Percentiles rank a stretch among this genome's conserved stretches.
These are phyloP conservation scores for Sporothrix globosa DNA, from an alignment of 2,329 filamentous ascomycete genomes.

Conservation along the genomic window DNA sequence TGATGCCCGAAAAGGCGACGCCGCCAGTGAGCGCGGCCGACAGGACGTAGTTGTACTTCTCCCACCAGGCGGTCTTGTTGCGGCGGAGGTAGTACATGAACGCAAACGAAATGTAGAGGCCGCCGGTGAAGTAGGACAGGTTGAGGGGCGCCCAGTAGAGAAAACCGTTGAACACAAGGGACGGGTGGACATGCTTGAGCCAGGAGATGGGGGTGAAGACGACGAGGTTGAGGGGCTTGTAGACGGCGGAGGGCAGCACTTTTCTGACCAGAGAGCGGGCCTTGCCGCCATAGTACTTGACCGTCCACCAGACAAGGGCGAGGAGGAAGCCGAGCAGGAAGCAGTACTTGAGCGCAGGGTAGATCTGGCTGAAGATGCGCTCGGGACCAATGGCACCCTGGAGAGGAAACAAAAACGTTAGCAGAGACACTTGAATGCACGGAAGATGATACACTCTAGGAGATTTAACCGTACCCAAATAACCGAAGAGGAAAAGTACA, in stretches of 20 bases:
- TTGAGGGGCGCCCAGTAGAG: slow-evolving; percentile 48
- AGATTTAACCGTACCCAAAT: slow-evolving; percentile 49
- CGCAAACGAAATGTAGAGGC: slow-evolving; percentile 50
- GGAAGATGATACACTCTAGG: no score
- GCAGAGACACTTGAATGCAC: background rate
- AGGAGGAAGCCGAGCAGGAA: slow-evolving; percentile 55
- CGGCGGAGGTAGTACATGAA: slow-evolving; percentile 39
- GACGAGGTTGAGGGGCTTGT: background rate
- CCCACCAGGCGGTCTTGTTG: slow-evolving; percentile 36
- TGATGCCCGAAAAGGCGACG: slow-evolving; percentile 42
- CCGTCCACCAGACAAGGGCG: slow-evolving; percentile 47
- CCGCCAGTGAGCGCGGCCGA: slow-evolving; percentile 42
- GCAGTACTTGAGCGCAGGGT: slow-evolving; percentile 53
- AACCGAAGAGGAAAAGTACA: slow-evolving; percentile 63
- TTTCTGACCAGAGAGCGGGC: background rate
- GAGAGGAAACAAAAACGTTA: background rate
- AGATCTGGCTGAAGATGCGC: slow-evolving; percentile 55
- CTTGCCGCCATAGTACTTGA: background rate
- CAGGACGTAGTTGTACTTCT: slow-evolving; percentile 45
- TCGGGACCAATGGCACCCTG: slow-evolving; percentile 60
- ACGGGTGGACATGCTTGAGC: slow-evolving; percentile 45
- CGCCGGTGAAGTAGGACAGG: slow-evolving; percentile 46
- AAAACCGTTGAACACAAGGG: slow-evolving; percentile 45
- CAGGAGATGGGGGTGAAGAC: background rate
- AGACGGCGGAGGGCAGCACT: background rate